Evolutionary conservation across 2,329 filamentous ascomycete species (phyloP).

Genomic region (Stemphylium beticola): DNA sequence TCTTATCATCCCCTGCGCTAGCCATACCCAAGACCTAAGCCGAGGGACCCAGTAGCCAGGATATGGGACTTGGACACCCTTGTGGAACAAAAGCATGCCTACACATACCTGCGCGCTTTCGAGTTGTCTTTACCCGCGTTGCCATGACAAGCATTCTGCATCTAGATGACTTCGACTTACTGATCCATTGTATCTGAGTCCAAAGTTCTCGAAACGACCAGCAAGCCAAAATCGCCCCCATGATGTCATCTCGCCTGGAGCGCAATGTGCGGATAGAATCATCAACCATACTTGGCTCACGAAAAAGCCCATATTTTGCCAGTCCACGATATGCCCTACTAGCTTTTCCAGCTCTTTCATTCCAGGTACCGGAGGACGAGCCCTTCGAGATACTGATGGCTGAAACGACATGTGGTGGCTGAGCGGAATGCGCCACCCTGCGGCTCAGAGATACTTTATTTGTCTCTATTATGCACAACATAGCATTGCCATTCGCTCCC

Average conservation of each 20-base stretch:
- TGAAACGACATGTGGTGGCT: slow-evolving; percentile 15
- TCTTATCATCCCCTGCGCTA: background rate
- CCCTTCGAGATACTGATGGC: background rate
- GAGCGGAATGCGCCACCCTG: background rate
- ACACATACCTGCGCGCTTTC: no score
- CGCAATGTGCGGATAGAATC: no score
- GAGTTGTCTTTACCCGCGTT: no score
- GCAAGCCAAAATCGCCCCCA: no score
- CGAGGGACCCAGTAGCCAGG: background rate
- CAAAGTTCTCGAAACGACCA: no score
- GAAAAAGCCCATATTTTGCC: background rate
- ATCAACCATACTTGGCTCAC: no score
- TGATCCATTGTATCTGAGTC: no score
- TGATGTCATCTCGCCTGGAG: no score
- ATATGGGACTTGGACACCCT: background rate
- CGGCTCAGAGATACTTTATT: background rate
- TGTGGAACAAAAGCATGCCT: no score
- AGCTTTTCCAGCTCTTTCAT: background rate
- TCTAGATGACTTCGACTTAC: no score
- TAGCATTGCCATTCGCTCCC: background rate
- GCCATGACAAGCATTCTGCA: no score
- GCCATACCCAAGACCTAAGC: background rate
- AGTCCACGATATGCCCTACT: background rate
- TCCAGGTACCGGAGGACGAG: background rate
- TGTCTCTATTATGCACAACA: slow-evolving; percentile 1